phyloP scores from a whole-genome alignment of 2,329 filamentous ascomycete species.

The Pseudocercospora vitis region DNA sequence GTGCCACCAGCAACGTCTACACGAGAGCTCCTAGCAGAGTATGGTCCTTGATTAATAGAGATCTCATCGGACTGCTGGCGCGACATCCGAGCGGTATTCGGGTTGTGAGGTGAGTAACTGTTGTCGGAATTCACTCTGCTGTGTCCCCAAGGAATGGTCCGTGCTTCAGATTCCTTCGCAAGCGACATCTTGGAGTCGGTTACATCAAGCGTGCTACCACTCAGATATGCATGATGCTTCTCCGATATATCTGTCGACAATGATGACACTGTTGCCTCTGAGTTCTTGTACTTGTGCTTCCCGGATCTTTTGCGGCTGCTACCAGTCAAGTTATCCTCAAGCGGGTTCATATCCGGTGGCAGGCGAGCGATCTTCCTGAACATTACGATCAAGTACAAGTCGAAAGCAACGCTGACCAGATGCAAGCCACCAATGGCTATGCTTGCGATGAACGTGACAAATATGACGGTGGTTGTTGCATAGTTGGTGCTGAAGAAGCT shows the following conservation, averaged over 20 bases:
- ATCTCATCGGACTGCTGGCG: conserved; percentile 50
- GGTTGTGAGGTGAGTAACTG: conserved; percentile 55
- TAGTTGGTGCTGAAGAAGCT: conserved; percentile 63
- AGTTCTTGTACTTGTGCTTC: conserved; percentile 73
- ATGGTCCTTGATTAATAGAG: conserved; percentile 33
- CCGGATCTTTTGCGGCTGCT: conserved; percentile 48
- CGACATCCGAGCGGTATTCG: conserved; percentile 55
- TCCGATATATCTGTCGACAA: conserved; percentile 43
- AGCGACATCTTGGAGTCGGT: conserved; percentile 41
- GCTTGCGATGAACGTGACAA: conserved; percentile 66
- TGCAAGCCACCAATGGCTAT: conserved; percentile 67
- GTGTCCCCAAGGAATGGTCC: conserved; percentile 73
- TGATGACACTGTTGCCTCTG: conserved; percentile 46
- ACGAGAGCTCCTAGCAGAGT: conserved; percentile 40
- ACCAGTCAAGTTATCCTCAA: conserved; percentile 81
- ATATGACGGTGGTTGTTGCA: conserved; percentile 60
- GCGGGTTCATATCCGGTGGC: conserved; percentile 92
- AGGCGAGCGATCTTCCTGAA: conserved; percentile 80
- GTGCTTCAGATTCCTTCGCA: conserved; percentile 44
- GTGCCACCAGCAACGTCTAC: conserved; percentile 34
- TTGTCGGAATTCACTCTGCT: conserved; percentile 66
- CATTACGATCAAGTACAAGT: conserved; percentile 71
- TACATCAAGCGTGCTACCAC: conserved; percentile 46
- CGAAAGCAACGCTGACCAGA: conserved; percentile 66
- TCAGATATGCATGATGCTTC: conserved; percentile 59